Percentiles rank a stretch among this genome's conserved stretches.
phyloP scores from a whole-genome alignment of 1,139 yeast genomes.

The Cylindricascospora bacillispora region DNA sequence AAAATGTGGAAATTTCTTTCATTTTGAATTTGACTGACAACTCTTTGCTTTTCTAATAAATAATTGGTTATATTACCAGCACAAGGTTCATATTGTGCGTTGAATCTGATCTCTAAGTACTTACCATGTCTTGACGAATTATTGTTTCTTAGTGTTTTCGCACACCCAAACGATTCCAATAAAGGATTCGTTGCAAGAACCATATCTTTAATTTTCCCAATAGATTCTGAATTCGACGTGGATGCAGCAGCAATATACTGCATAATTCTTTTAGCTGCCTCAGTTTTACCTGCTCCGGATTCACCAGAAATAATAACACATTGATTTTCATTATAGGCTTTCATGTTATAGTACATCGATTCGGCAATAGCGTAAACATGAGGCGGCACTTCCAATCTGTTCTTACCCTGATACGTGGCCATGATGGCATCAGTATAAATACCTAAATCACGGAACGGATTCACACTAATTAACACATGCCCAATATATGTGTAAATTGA shows the following conservation, averaged over 20 bases:
- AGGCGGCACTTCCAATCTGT: constrained; percentile 94
- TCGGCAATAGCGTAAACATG: constrained; percentile 98
- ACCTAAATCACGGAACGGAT: constrained; percentile 93
- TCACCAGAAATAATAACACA: constrained; percentile 98
- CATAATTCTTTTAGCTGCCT: constrained; percentile 97
- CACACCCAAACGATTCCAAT: constrained; percentile 96
- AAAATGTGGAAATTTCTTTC: constrained; percentile 97
- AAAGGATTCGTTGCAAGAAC: constrained; percentile 95
- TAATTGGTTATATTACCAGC: constrained; percentile 96
- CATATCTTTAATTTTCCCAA: constrained; percentile 87
- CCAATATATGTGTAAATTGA: constrained; percentile 84
- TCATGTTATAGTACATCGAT: constrained; percentile 89
- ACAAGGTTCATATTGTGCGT: constrained; percentile 71
- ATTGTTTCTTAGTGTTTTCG: constrained; percentile 93
- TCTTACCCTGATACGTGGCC: constrained; percentile 75
- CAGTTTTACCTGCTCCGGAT: constrained; percentile 98
- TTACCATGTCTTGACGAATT: constrained; percentile 98
- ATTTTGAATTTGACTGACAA: constrained; percentile 83
- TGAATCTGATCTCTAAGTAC: constrained; percentile 84
- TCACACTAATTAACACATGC: constrained; percentile 84
- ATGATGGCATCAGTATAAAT: constrained; percentile 75
- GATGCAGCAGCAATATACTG: constrained; percentile 91
- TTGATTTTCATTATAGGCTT: constrained; percentile 88
- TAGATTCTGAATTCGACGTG: constrained; percentile 39
- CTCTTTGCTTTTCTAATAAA: constrained; percentile 86